Base-by-base conservation (phyloP, 2,329 filamentous ascomycete genomes). In the Aaosphaeria pasadenensis region DNA sequence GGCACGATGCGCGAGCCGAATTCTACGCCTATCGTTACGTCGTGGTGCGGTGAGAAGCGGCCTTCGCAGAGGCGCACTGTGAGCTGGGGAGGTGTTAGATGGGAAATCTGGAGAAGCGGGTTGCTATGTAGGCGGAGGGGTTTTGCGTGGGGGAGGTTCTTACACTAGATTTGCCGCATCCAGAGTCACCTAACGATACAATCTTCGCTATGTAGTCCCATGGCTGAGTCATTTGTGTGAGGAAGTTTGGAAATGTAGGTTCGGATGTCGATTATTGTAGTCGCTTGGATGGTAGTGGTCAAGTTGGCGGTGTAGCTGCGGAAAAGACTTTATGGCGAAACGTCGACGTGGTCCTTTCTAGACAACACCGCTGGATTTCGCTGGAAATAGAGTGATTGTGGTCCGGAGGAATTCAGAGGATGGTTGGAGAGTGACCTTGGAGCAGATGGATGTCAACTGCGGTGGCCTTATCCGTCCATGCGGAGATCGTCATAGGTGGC, bases 131-230 rank as follows among this genome's bases (percentile, higher is more conserved):
- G 30, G 42, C 41, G 30, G n/a, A 31, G 33, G 5, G n/a, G 13
- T 36, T 7, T 31, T 32, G 33, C 9, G 33, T 9, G n/a, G 33
- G 9, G 33, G 41, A 39, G 29, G 39, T 2, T 68, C 76, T 56
- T 72, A 83, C 81, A 69, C 80, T 84, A 48, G 90, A 95, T 79
- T 99, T 99, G 66, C 94, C 94, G 68, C 90, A 95, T 69, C 91
- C 94, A 41, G 88, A 94, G 77, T 97, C 94, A 71, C 94, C 94
- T 65, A 99, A 91, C 76, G 90, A 95, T 67, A 97, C 92, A 63
- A 99, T 89, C 75, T 99, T 99, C 72, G 92, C 91, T 69, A 97
- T 99, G 78, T 95, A 97, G 77, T 97, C 91, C 92, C 92, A 97
- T 72, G 90, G 87, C 64, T 85, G 81, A 55, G 78, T 63, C 74